Percentiles rank a stretch among this genome's conserved stretches.
Evolutionary conservation across 2,329 filamentous ascomycete species (phyloP).

Genomic region (Talaromyces sp.): DNA sequence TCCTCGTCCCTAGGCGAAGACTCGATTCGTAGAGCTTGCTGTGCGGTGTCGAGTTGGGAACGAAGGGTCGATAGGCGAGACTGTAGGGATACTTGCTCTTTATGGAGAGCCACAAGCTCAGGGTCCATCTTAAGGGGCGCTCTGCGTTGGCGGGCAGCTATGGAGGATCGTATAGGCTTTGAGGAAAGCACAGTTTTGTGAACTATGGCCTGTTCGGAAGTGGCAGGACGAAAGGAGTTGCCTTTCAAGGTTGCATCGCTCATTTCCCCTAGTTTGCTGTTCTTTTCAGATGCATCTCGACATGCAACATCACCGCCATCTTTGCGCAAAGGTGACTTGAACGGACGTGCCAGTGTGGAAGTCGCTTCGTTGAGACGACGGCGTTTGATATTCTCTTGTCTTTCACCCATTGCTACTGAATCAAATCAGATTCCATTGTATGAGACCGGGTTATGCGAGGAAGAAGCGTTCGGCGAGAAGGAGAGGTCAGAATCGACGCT

Average conservation of each 20-base stretch:
- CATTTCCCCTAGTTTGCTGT: neutral
- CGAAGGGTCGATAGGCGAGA: constrained; percentile 26
- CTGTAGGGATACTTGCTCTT: constrained; percentile 29
- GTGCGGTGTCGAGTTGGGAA: constrained; percentile 44
- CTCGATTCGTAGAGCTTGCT: constrained; percentile 52
- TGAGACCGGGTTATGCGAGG: neutral
- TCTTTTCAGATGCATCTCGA: neutral
- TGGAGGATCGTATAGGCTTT: neutral
- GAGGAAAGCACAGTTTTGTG: neutral
- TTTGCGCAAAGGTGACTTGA: constrained; percentile 64
- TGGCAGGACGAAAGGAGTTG: neutral
- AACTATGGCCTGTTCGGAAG: neutral
- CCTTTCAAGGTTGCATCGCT: neutral
- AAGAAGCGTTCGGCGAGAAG: neutral
- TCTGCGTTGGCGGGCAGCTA: neutral
- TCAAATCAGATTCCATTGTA: neutral
- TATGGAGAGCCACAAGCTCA: constrained; percentile 29
- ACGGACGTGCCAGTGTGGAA: constrained; percentile 62
- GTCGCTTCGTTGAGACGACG: constrained; percentile 57
- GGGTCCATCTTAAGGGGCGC: constrained; percentile 17
- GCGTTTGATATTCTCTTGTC: constrained; percentile 45
- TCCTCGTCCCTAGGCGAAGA: constrained; percentile 46
- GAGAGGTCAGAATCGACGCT: neutral
- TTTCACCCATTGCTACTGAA: neutral
- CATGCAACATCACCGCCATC: neutral